Percentiles rank a stretch among this genome's conserved stretches.
phyloP scores from a whole-genome alignment of 352 stramenopile species.

The Phytophthora brassicae region DNA sequence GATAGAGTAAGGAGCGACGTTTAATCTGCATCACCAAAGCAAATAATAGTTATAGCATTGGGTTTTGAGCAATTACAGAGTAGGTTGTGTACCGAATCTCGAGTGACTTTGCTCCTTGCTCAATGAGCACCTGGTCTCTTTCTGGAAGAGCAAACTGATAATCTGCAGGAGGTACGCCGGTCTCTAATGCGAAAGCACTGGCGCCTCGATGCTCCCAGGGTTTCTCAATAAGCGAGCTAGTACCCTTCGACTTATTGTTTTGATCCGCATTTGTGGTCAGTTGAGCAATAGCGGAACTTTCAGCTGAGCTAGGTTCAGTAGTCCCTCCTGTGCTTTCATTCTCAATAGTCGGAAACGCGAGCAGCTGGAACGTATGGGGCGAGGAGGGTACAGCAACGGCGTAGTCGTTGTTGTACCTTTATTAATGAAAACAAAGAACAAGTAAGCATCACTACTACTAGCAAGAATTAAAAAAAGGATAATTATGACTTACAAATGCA shows the following conservation, averaged over 20 bases:
- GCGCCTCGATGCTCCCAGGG: conserved; percentile 20
- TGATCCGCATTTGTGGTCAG: conserved; percentile 2
- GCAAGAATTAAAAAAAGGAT: not conserved
- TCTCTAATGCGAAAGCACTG: conserved; percentile 9
- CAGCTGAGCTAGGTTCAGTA: not conserved
- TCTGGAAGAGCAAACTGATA: conserved; percentile 59
- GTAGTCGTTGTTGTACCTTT: conserved; percentile 27
- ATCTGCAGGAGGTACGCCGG: conserved; percentile 36
- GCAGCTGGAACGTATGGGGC: conserved; percentile 19
- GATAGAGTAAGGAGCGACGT: conserved; percentile 67
- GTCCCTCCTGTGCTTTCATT: not conserved
- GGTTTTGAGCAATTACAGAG: not conserved
- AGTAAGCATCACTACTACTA: not conserved
- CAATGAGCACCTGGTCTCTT: conserved; percentile 46
- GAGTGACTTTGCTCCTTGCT: conserved; percentile 53
- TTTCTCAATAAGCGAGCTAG: conserved; percentile 26
- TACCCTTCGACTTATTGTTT: not conserved
- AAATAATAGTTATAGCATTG: not conserved
- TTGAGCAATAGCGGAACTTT: conserved; percentile 3
- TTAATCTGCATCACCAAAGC: conserved; percentile 36
- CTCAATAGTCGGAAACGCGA: conserved; percentile 22
- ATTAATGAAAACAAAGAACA: not conserved
- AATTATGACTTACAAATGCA: conserved; percentile 46
- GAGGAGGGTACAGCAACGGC: conserved; percentile 3
- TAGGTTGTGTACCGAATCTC: conserved; percentile 56